phyloP scores from a whole-genome alignment of 2,329 filamentous ascomycete species.

The Fusarium denticulatum region DNA sequence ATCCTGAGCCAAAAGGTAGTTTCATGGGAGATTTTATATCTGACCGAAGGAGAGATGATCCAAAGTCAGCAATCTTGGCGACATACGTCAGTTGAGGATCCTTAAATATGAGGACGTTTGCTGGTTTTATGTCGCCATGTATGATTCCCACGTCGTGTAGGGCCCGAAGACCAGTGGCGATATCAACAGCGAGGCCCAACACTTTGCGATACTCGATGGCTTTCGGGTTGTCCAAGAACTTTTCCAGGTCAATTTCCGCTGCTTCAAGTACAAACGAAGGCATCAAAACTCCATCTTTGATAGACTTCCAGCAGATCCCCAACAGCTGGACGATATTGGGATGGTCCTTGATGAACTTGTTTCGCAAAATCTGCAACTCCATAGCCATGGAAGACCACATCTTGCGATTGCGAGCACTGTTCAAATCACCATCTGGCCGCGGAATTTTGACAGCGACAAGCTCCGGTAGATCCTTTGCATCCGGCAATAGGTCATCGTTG shows the following conservation, averaged over 20 bases:
- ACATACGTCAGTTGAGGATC: fast-evolving
- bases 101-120: background rate
- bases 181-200: background rate
- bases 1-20: background rate
- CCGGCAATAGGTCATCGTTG: background rate
- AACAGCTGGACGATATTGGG: fast-evolving
- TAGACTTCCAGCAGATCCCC: background rate
- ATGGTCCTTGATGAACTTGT: background rate
- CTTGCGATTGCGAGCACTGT: background rate
- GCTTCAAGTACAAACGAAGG: background rate
- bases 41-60: background rate
- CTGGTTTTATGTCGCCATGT: background rate
- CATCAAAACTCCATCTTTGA: background rate
- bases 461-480: background rate
- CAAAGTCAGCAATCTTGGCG: background rate
- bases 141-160: background rate
- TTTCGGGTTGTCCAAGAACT: background rate
- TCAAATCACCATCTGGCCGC: background rate
- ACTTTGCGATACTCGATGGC: background rate
- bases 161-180: background rate
- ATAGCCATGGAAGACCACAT: background rate
- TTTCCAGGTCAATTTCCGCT: background rate
- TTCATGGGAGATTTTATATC: background rate
- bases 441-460: background rate
- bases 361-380: background rate